Percentiles rank a stretch among this genome's conserved stretches.
phyloP scores from a whole-genome alignment of 2,329 filamentous ascomycete genomes.

The Pyricularia pennisetigena region DNA sequence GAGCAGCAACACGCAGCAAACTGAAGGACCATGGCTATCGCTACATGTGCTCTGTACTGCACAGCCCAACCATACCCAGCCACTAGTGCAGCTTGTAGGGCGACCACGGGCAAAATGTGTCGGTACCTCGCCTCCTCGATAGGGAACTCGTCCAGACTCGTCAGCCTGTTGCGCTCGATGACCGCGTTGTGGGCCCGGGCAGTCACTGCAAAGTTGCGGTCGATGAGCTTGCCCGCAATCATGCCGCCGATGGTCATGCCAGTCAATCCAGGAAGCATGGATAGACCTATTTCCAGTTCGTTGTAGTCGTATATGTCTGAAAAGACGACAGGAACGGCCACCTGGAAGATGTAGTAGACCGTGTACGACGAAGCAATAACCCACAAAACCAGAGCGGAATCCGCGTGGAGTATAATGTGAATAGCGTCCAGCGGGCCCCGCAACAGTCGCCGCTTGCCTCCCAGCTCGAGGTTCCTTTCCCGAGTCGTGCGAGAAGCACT shows the following conservation, averaged over 20 bases:
- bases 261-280: neutral
- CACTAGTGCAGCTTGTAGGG: neutral
- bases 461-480: neutral
- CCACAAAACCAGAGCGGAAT: neutral
- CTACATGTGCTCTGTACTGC: neutral
- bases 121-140: neutral
- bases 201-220: neutral
- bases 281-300: neutral
- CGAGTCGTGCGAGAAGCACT: neutral
- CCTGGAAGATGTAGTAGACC: slow-evolving; percentile 4
- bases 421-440: neutral
- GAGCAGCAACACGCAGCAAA: neutral
- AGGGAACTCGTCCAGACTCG: neutral
- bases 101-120: neutral
- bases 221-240: neutral
- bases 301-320: slow-evolving; percentile 1
- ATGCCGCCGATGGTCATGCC: neutral
- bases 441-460: neutral
- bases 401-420: neutral
- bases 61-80: neutral
- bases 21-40: neutral
- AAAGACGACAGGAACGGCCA: neutral
- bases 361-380: neutral
- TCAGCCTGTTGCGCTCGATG: neutral
- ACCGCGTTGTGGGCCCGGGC: neutral